A percentile compares a stretch with the other conserved stretches of the same genome.
Evolutionary conservation across 73 alveolate genomes (phyloP).

Genomic region (Tetrahymena malaccensis): DNA sequence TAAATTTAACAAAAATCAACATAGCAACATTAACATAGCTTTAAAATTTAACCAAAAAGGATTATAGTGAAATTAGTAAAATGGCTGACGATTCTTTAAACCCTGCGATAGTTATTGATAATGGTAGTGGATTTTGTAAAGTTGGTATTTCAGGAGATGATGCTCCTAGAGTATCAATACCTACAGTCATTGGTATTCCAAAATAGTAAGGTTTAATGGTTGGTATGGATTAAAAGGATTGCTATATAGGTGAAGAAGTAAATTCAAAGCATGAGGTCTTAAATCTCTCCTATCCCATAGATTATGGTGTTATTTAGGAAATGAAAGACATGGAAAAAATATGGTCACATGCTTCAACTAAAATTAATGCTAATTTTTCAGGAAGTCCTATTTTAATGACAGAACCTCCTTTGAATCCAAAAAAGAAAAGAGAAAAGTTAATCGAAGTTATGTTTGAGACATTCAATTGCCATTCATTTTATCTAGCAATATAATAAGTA

Average conservation of each 20-base stretch:
- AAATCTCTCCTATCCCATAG: conserved; percentile 85
- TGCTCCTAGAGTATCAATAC: conserved; percentile 87
- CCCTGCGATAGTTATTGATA: conserved; percentile 85
- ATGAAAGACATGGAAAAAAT: conserved; percentile 95
- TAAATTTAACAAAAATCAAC: background rate
- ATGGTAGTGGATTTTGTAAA: conserved; percentile 92
- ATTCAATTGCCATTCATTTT: conserved; percentile 23
- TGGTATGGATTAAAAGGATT: conserved; percentile 71
- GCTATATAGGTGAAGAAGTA: conserved; percentile 97
- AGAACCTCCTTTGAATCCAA: conserved; percentile 69
- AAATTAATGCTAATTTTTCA: conserved; percentile 62
- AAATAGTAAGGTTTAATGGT: conserved; percentile 53
- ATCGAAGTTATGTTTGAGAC: conserved; percentile 65
- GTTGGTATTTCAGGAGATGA: conserved; percentile 98
- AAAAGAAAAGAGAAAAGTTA: conserved; percentile 62
- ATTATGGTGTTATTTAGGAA: conserved; percentile 87
- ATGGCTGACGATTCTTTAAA: conserved; percentile 31
- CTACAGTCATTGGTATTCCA: conserved; percentile 89
- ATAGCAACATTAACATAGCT: background rate
- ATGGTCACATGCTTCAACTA: conserved; percentile 70
- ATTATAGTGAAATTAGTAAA: background rate
- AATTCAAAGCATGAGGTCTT: conserved; percentile 86
- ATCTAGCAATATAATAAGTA: conserved; percentile 20
- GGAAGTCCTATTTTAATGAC: conserved; percentile 71
- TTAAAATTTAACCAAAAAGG: background rate